Percentiles rank a stretch among this genome's conserved stretches.
Conservation (phyloP, 78 protist genomes). For the Isochrysis galbana region DNA sequence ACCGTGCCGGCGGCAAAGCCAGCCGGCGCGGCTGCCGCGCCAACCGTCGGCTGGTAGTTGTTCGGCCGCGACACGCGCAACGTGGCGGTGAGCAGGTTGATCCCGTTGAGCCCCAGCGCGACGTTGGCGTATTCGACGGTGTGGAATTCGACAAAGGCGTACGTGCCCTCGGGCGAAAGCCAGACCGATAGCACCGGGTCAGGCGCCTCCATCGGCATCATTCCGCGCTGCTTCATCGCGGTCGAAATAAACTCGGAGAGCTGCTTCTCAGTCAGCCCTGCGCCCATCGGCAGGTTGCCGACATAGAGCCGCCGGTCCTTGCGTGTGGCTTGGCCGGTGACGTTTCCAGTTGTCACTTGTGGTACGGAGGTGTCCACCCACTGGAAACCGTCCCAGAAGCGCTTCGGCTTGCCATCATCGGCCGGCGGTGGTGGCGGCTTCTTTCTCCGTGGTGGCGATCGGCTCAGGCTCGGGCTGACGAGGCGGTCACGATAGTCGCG, state of each 20-base stretch:
- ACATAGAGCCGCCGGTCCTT: slow-evolving; percentile 20
- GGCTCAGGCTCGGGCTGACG: neutral
- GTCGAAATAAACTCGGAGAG: neutral
- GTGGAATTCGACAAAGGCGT: slow-evolving; percentile 16
- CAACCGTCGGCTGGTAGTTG: neutral
- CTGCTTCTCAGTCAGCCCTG: slow-evolving; percentile 20
- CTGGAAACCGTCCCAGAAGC: slow-evolving; percentile 26
- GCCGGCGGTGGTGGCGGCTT: neutral
- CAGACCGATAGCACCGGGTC: neutral
- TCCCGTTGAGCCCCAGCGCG: slow-evolving; percentile 6
- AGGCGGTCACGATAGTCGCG: neutral
- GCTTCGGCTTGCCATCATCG: neutral
- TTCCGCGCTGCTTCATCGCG: neutral
- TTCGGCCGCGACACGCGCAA: slow-evolving; percentile 2
- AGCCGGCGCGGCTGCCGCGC: neutral
- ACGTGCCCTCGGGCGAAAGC: neutral
- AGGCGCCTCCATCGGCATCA: neutral
- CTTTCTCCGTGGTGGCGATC: neutral
- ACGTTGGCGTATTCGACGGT: neutral
- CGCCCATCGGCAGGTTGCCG: slow-evolving; percentile 1
- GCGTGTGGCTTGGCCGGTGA: neutral
- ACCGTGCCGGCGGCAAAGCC: neutral
- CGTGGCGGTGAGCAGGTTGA: neutral
- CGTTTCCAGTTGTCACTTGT: no score
- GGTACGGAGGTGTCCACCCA: neutral